phyloP scores from a whole-genome alignment of 768 basidiomycete genomes.

The Pleurotus ostreatus region DNA sequence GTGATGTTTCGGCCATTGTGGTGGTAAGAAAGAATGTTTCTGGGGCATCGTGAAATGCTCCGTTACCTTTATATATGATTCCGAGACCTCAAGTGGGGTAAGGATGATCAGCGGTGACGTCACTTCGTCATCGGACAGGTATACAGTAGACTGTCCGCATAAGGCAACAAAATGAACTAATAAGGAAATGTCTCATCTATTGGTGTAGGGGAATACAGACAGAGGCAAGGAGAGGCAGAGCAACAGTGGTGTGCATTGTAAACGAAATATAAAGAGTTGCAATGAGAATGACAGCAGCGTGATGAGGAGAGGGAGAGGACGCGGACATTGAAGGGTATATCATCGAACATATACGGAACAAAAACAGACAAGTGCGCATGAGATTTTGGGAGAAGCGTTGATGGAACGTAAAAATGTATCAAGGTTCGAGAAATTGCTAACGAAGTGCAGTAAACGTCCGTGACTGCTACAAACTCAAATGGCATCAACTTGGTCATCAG shows the following conservation, averaged over 20 bases:
- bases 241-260: background rate
- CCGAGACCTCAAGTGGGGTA: too few species aligned
- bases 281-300: background rate
- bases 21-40: background rate
- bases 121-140: background rate
- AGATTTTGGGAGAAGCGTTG: background rate
- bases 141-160: background rate
- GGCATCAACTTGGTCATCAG: background rate
- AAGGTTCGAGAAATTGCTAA: background rate
- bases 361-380: background rate
- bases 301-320: background rate
- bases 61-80: too few species aligned
- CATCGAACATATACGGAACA: background rate
- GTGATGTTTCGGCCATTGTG: slow-evolving; percentile 21
- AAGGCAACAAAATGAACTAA: background rate
- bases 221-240: background rate
- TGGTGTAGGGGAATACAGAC: background rate
- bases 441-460: background rate
- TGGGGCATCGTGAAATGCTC: too few species aligned
- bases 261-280: slow-evolving; percentile 1
- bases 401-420: background rate
- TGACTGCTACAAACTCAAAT: background rate
- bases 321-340: background rate
- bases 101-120: background rate
- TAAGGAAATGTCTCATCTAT: background rate